Evolutionary conservation across 768 basidiomycete genomes (phyloP).

Genomic region (Leccinum rimulosum): DNA sequence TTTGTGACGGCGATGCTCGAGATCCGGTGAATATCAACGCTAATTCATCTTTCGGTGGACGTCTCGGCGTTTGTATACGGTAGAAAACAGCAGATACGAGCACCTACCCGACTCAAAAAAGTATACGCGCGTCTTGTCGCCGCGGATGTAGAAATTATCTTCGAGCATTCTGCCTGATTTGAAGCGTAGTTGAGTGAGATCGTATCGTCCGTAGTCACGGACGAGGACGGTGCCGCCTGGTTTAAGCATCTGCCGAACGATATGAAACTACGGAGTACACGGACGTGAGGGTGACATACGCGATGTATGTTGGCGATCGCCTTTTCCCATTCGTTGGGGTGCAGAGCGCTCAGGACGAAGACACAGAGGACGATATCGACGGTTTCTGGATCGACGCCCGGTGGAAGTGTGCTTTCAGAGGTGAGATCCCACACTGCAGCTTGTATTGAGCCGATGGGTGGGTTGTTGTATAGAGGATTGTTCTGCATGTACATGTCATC

Average conservation of each 20-base stretch:
- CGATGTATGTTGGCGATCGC: constrained; percentile 79
- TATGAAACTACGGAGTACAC: neutral
- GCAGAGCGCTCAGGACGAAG: constrained; percentile 90
- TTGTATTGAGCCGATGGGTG: constrained; percentile 67
- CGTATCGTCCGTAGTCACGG: constrained; percentile 93
- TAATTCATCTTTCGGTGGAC: constrained; percentile 59
- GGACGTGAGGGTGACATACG: constrained; percentile 40
- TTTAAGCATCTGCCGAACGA: constrained; percentile 69
- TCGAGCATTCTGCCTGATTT: constrained; percentile 83
- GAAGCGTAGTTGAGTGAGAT: constrained; percentile 93
- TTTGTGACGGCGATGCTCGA: constrained; percentile 34
- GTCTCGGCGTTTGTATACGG: neutral
- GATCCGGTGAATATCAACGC: constrained; percentile 76
- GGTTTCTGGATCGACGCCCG: constrained; percentile 58
- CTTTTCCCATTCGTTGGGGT: constrained; percentile 86
- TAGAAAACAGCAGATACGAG: neutral
- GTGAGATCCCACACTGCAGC: constrained; percentile 93
- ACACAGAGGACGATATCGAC: constrained; percentile 91
- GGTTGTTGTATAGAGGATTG: constrained; percentile 65
- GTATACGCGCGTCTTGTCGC: constrained; percentile 96
- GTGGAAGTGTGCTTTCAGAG: constrained; percentile 56
- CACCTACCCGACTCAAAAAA: constrained; percentile 84
- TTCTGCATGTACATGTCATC: constrained; percentile 40
- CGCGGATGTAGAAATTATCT: constrained; percentile 94
- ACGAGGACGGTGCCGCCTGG: constrained; percentile 82